Conservation (phyloP, 192 early-diverging fungal genomes). For the Coemansia sp. region DNA sequence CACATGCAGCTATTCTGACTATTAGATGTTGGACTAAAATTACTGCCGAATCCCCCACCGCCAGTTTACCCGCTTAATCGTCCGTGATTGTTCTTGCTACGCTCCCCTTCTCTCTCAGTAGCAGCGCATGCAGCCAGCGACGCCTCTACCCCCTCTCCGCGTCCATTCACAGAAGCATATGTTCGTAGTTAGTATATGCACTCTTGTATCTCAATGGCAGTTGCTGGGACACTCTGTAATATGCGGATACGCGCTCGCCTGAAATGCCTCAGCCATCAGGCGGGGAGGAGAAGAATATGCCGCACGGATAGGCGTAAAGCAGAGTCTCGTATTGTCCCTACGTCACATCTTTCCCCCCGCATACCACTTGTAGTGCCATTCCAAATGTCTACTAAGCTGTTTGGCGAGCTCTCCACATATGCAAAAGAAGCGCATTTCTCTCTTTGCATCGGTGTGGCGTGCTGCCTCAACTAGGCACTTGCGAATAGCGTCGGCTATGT, state of each 20-base stretch:
- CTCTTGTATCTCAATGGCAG: background rate
- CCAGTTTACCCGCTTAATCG: background rate
- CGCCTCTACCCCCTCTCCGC: conserved; percentile 3
- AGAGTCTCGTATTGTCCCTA: background rate
- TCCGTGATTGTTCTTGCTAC: background rate
- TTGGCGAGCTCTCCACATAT: background rate
- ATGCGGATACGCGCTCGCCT: background rate
- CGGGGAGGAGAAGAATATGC: background rate
- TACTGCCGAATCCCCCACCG: background rate
- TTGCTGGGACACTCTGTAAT: background rate
- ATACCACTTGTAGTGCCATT: background rate
- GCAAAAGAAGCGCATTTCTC: background rate
- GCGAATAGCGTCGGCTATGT: conserved; percentile 10
- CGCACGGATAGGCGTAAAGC: background rate
- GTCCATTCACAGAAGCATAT: background rate
- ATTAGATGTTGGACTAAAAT: background rate
- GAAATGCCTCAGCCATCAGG: background rate
- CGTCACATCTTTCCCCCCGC: background rate
- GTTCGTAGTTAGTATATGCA: background rate
- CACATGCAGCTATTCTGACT: background rate
- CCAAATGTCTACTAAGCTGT: background rate
- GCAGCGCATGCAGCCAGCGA: background rate
- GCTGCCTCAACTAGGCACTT: conserved; percentile 8
- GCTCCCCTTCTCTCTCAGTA: background rate
- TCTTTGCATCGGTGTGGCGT: background rate